These are phyloP conservation scores for Penicillium sp. DNA, from an alignment of 2,329 filamentous ascomycete species.

Conservation along the genomic window DNA sequence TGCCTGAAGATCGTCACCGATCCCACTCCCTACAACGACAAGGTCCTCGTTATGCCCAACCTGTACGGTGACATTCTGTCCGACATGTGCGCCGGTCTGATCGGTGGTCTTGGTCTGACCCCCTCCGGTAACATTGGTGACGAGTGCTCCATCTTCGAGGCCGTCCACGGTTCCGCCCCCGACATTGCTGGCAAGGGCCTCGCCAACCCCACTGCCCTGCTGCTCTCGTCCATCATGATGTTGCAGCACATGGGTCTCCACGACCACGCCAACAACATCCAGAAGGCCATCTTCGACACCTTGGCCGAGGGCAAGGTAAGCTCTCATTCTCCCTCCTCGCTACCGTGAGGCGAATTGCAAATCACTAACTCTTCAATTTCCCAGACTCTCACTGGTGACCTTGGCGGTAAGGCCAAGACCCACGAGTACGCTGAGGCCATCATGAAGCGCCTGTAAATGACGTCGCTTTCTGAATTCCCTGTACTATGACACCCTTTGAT, in stretches of 20 bases:
- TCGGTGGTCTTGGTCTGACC: slow-evolving; percentile 93
- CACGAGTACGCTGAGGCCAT: slow-evolving; percentile 90
- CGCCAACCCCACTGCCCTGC: slow-evolving; percentile 93
- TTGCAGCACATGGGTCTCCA: slow-evolving; percentile 93
- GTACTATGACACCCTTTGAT: slow-evolving; percentile 33
- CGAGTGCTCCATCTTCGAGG: slow-evolving; percentile 99
- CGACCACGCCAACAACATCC: slow-evolving; percentile 78
- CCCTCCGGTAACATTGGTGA: slow-evolving; percentile 98
- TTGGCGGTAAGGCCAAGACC: slow-evolving; percentile 95
- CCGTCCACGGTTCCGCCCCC: slow-evolving; percentile 93
- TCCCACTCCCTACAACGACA: slow-evolving; percentile 95
- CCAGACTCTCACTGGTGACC: slow-evolving; percentile 78
- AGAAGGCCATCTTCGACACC: slow-evolving; percentile 91
- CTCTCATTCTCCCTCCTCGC: slow-evolving; percentile 4
- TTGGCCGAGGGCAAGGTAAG: slow-evolving; percentile 86
- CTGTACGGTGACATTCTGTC: slow-evolving; percentile 99
- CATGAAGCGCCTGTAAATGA: slow-evolving; percentile 57
- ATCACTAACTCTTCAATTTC: slow-evolving; percentile 9
- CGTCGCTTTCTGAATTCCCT: slow-evolving; percentile 21
- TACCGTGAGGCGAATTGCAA: neutral
- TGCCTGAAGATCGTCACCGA: slow-evolving; percentile 99
- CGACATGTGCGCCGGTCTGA: slow-evolving; percentile 98
- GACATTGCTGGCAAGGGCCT: slow-evolving; percentile 95
- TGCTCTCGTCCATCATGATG: slow-evolving; percentile 99
- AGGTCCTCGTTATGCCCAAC: slow-evolving; percentile 96